A percentile compares a stretch with the other conserved stretches of the same genome.
Conservation (phyloP, 306 rosid genomes). For the Cicer yamashitae region DNA sequence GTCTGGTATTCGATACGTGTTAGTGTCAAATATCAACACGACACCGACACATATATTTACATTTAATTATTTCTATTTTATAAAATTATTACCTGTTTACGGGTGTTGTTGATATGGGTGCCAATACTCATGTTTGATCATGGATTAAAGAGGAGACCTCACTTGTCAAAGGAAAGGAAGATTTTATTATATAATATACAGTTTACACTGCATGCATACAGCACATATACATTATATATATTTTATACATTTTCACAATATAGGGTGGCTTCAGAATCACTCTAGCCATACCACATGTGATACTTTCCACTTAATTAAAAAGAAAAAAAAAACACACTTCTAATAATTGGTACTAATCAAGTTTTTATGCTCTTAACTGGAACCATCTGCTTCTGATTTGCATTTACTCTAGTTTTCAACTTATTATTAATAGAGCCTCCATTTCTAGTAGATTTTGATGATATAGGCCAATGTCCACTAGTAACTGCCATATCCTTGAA, state of each 20-base stretch:
- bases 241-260: conserved; percentile 44
- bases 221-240: conserved; percentile 12
- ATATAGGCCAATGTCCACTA: conserved; percentile 81
- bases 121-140: too few relatives aligned
- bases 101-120: too few relatives aligned
- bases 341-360: conserved; percentile 40
- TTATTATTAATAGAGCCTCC: conserved; percentile 65
- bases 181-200: conserved; percentile 41
- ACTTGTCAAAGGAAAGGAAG: conserved; percentile 11
- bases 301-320: conserved; percentile 35
- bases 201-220: conserved; percentile 31
- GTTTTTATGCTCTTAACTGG: conserved; percentile 46
- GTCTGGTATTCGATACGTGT: too few relatives aligned
- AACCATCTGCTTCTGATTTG: conserved; percentile 52
- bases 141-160: background rate
- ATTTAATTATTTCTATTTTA: too few relatives aligned
- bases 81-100: too few relatives aligned
- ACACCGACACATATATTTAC: too few relatives aligned
- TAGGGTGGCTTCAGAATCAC: conserved; percentile 42
- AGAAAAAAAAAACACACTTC: conserved; percentile 19
- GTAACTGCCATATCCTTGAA: conserved; percentile 91
- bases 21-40: too few relatives aligned
- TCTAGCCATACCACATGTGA: conserved; percentile 48
- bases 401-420: conserved; percentile 51
- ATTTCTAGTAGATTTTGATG: conserved; percentile 62